Conservation (phyloP, 2,329 filamentous ascomycete genomes). For the Canariomyces notabilis region DNA sequence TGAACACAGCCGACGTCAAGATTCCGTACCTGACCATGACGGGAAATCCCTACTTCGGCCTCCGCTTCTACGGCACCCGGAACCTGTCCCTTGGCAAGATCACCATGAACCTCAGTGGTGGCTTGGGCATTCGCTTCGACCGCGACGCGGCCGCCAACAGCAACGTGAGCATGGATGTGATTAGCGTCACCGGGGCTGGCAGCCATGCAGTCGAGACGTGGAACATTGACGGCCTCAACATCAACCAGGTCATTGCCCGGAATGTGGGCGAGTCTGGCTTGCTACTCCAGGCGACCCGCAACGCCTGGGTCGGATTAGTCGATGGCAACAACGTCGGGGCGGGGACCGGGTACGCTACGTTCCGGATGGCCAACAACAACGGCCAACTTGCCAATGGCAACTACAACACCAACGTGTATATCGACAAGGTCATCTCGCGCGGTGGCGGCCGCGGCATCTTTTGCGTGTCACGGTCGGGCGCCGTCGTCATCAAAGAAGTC, state of each 20-base stretch:
- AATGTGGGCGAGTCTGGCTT: conserved; percentile 53
- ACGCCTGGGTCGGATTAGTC: conserved; percentile 49
- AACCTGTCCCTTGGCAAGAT: conserved; percentile 47
- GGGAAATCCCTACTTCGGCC: conserved; percentile 52
- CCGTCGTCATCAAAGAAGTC: conserved; percentile 43
- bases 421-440: conserved; percentile 50
- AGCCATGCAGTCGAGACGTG: conserved; percentile 55
- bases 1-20: conserved; percentile 42
- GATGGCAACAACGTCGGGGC: conserved; percentile 51
- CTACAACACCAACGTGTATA: conserved; percentile 48
- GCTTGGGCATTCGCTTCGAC: conserved; percentile 54
- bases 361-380: conserved; percentile 54
- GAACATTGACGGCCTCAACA: conserved; percentile 52
- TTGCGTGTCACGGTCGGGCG: conserved; percentile 53
- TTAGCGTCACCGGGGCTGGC: conserved; percentile 47
- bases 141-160: conserved; percentile 47
- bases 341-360: conserved; percentile 50
- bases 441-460: conserved; percentile 54
- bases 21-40: conserved; percentile 56
- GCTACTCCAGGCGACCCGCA: conserved; percentile 49
- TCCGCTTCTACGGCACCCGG: conserved; percentile 49
- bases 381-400: conserved; percentile 41
- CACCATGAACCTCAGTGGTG: conserved; percentile 49
- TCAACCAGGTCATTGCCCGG: conserved; percentile 47
- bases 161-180: conserved; percentile 49